Evolutionary conservation across 139 green algal genomes (phyloP).

Genomic region (Trebouxia sp.): DNA sequence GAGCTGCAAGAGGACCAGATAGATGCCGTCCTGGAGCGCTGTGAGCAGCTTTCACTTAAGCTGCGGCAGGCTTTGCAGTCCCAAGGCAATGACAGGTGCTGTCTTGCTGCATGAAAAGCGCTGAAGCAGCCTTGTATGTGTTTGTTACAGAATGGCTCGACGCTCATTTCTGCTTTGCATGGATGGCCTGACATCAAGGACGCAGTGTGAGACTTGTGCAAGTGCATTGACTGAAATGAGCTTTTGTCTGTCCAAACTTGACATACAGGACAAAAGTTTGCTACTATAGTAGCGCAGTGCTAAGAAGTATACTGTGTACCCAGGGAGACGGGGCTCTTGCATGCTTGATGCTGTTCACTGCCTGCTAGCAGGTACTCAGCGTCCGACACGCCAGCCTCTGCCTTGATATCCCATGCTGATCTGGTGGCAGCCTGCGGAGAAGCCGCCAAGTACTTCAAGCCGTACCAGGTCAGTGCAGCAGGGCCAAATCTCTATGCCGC

Average conservation of each 20-base stretch:
- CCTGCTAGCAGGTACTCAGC: not conserved
- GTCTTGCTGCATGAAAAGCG: not conserved
- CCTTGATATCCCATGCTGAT: slow-evolving; percentile 44
- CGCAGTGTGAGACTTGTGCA: slow-evolving; percentile 28
- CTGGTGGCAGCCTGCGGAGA: slow-evolving; percentile 59
- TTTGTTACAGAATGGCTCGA: not conserved
- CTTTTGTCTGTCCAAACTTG: not conserved
- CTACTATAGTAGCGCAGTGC: no score
- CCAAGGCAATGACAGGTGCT: slow-evolving; percentile 31
- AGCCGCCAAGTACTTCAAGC: slow-evolving; percentile 70
- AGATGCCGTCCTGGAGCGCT: slow-evolving; percentile 49
- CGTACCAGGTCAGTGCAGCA: slow-evolving; percentile 76
- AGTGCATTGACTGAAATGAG: slow-evolving; percentile 21
- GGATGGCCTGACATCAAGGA: no score
- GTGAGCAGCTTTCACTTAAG: slow-evolving; percentile 50
- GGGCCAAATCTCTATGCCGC: no score
- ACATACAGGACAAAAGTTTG: no score
- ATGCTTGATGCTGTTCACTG: not conserved
- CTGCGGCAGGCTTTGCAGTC: slow-evolving; percentile 40
- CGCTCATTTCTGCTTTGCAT: not conserved
- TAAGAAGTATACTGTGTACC: no score
- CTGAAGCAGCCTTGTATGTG: not conserved
- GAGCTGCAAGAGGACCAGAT: slow-evolving; percentile 45
- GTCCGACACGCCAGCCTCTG: not conserved
- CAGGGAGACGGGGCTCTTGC: no score